Percentiles rank a stretch among this genome's conserved stretches.
Conservation (phyloP, 306 rosid species). For the Sicyos baderoa region DNA sequence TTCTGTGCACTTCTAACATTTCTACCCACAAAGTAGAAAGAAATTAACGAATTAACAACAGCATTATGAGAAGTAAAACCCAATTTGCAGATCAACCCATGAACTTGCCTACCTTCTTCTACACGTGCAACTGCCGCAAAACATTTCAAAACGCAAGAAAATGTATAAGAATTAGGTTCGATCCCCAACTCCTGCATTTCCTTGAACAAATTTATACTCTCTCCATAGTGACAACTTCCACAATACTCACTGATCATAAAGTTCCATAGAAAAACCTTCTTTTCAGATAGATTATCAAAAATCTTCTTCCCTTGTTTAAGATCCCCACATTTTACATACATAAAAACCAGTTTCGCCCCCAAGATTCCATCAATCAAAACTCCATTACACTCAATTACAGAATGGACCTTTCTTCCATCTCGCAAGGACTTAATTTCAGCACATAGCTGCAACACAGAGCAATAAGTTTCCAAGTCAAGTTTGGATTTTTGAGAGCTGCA, state of each 20-base stretch:
- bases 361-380: constrained; percentile 31
- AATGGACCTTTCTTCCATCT: constrained; percentile 54
- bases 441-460: constrained; percentile 68
- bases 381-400: constrained; percentile 34
- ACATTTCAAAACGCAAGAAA: constrained; percentile 58
- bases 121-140: constrained; percentile 37
- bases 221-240: constrained; percentile 39
- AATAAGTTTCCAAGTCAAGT: constrained; percentile 35
- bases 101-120: constrained; percentile 43
- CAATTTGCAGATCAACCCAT: constrained; percentile 46
- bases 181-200: constrained; percentile 50
- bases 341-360: constrained; percentile 59
- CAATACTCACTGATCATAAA: constrained; percentile 57
- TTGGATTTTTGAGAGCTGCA: neutral
- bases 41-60: constrained; percentile 45
- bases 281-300: constrained; percentile 39
- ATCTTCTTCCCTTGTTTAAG: constrained; percentile 44
- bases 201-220: constrained; percentile 40
- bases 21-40: constrained; percentile 46
- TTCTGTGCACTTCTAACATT: constrained; percentile 48
- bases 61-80: constrained; percentile 36
- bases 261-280: constrained; percentile 63
- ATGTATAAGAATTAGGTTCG: constrained; percentile 44
- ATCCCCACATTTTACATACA: constrained; percentile 59
- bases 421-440: constrained; percentile 43